A percentile compares a stretch with the other conserved stretches of the same genome.
Evolutionary conservation across 768 basidiomycete species (phyloP).

Genomic region (Boletus rex-veris): DNA sequence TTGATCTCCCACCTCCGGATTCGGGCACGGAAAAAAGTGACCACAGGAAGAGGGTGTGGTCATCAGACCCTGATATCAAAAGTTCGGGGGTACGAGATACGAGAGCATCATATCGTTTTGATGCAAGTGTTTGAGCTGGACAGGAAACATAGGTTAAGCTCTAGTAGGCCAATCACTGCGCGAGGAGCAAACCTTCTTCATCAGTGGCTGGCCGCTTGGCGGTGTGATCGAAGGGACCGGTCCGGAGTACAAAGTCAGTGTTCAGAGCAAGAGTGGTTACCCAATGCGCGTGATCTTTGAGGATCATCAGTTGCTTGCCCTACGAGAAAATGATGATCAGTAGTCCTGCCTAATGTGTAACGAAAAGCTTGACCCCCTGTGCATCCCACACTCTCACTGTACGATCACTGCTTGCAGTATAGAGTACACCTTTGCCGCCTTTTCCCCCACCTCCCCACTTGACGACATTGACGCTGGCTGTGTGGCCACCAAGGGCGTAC

Average conservation of each 20-base stretch:
- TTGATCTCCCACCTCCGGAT: slow-evolving; percentile 46
- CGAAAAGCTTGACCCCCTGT: slow-evolving; percentile 50
- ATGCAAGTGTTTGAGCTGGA: slow-evolving; percentile 73
- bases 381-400: slow-evolving; percentile 96
- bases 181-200: slow-evolving; percentile 64
- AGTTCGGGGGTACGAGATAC: slow-evolving; percentile 67
- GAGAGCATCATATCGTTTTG: slow-evolving; percentile 72
- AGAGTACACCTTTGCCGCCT: slow-evolving; percentile 65
- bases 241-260: slow-evolving; percentile 92
- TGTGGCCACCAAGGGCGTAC: slow-evolving; percentile 89
- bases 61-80: slow-evolving; percentile 93
- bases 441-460: slow-evolving; percentile 91
- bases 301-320: slow-evolving; percentile 78
- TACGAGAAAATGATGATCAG: slow-evolving; percentile 30
- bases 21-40: slow-evolving; percentile 56
- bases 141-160: neutral
- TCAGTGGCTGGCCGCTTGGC: slow-evolving; percentile 76
- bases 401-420: slow-evolving; percentile 93
- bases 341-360: neutral
- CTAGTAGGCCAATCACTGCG: neutral
- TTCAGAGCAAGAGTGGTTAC: slow-evolving; percentile 95
- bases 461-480: slow-evolving; percentile 91
- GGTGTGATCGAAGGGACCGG: slow-evolving; percentile 91
- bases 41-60: slow-evolving; percentile 98
- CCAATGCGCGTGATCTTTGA: slow-evolving; percentile 98